Evolutionary conservation across 768 basidiomycete genomes (phyloP).

Genomic region (Mycena crocata): DNA sequence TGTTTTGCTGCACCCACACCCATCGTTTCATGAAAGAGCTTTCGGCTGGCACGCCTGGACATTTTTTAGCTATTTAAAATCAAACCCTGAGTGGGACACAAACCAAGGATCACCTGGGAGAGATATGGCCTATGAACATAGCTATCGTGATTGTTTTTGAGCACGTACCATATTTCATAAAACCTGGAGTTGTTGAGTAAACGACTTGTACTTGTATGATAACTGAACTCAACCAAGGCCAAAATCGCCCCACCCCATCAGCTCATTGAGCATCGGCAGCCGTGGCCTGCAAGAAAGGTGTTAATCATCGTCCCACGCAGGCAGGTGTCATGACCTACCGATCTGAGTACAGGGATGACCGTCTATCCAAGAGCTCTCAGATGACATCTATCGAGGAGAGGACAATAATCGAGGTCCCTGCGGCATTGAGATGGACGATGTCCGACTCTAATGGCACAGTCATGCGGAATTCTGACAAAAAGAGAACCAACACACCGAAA

Average conservation of each 20-base stretch:
- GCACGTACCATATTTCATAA: constrained; percentile 3
- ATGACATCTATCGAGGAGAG: neutral
- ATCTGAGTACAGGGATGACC: neutral
- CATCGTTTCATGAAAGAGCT: constrained; percentile 13
- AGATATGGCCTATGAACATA: too few species aligned
- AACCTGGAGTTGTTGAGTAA: neutral
- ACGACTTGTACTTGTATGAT: too few species aligned
- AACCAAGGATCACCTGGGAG: too few species aligned
- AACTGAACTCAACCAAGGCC: neutral
- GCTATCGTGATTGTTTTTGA: too few species aligned
- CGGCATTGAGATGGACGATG: neutral
- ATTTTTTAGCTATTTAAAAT: too few species aligned
- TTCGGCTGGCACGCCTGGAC: too few species aligned
- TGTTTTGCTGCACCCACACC: neutral
- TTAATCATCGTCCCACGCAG: too few species aligned
- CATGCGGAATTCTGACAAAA: too few species aligned
- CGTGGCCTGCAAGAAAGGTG: neutral
- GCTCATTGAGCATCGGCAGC: neutral
- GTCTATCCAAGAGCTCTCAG: neutral
- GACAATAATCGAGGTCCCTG: neutral
- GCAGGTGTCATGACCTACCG: neutral
- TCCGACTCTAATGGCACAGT: neutral
- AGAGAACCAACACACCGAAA: too few species aligned
- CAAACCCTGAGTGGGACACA: too few species aligned
- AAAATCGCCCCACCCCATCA: neutral